Evolutionary conservation across 1,284 basidiomycete species (phyloP).

Genomic region (Tylopilus sp.): DNA sequence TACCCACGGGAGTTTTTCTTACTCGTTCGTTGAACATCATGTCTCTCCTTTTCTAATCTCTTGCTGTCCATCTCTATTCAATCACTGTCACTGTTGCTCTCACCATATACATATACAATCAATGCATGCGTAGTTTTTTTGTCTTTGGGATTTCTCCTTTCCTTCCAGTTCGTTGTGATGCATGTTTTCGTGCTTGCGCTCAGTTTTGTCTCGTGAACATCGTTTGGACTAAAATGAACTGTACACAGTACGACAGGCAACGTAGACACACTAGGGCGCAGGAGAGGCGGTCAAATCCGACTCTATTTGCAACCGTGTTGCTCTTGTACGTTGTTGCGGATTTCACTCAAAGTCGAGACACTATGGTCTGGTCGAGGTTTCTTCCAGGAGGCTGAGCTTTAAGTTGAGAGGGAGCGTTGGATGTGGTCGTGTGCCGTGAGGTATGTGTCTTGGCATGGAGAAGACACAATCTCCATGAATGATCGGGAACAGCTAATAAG

Average conservation of each 20-base stretch:
- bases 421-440: not conserved
- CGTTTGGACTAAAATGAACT: not conserved
- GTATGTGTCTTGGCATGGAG: no score
- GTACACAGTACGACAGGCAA: not conserved
- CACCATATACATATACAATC: slow-evolving; percentile 14
- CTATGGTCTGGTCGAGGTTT: no score
- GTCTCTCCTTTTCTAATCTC: slow-evolving; percentile 7
- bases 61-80: slow-evolving; percentile 18
- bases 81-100: not conserved
- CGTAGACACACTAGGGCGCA: not conserved
- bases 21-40: not conserved
- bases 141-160: not conserved
- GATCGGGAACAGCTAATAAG: no score
- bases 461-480: no score
- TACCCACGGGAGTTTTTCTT: slow-evolving; percentile 16
- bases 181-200: slow-evolving; percentile 1
- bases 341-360: not conserved
- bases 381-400: not conserved
- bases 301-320: not conserved
- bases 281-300: not conserved
- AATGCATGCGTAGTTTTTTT: slow-evolving; percentile 15
- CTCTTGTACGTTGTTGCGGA: not conserved
- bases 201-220: slow-evolving; percentile 3
- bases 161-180: not conserved
- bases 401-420: not conserved